Base-by-base conservation (phyloP, 169 alveolate species). In the Amoebophrya sp. region DNA sequence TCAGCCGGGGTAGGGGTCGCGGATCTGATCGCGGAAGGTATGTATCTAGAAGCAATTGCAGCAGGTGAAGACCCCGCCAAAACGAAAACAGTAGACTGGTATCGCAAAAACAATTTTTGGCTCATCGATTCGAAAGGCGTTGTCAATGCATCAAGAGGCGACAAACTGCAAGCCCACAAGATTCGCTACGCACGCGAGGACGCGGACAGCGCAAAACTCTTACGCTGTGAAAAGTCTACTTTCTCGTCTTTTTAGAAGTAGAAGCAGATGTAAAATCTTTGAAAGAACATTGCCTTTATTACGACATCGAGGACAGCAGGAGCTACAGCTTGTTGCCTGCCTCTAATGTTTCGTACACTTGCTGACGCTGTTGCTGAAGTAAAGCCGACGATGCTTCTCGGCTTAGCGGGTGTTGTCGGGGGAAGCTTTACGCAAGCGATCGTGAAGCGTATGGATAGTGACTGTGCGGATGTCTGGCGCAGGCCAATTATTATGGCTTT, bases 1-100 rank as follows among this genome's bases (percentile, higher is more conserved):
- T 92, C 95, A 36, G 96, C 96, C 39, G 93, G 94, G 53, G 90
- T 95, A 65, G 96, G 96, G 54, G 91, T 90, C 36, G 94, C 92
- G 90, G 54, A 93, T 38, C 93, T 95, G 93, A 90, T 93, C 78
- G 38, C 90, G 41, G 93, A 92, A 40, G 95, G 93, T n/a, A n/a
- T n/a, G n/a, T n/a, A n/a, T n/a, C n/a, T n/a, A n/a, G n/a, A n/a
- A n/a, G n/a, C n/a, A n/a, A n/a, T n/a, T n/a, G n/a, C n/a, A n/a
- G n/a, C n/a, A n/a, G n/a, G n/a, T n/a, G n/a, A n/a, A n/a, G n/a
- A n/a, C n/a, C n/a, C n/a, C n/a, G n/a, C n/a, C n/a, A n/a, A n/a
- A n/a, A n/a, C n/a, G n/a, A n/a, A n/a, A n/a, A n/a, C n/a, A n/a
- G n/a, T n/a, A n/a, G n/a, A n/a, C 76, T 78, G 89, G 33, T 41